phyloP scores from a whole-genome alignment of 2,329 filamentous ascomycete genomes.

The Bretziella fagacearum region DNA sequence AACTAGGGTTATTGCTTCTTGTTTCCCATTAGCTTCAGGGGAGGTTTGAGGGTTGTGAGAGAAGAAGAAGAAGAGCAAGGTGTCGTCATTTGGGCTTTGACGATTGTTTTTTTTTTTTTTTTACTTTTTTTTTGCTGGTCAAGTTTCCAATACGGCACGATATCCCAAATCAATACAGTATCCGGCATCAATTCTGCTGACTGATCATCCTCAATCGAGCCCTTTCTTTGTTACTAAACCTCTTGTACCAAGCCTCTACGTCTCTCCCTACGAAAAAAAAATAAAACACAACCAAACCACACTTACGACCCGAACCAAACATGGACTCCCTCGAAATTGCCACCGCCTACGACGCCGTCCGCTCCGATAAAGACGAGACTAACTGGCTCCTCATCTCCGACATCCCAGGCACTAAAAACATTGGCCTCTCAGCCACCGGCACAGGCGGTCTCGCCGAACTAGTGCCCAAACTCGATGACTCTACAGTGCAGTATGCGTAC shows the following conservation, averaged over 20 bases:
- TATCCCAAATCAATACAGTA: too few species aligned
- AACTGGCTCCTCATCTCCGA: slow-evolving; percentile 54
- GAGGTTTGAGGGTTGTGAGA: too few species aligned
- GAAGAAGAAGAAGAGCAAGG: neutral
- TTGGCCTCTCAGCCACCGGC: slow-evolving; percentile 40
- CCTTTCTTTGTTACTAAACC: too few species aligned
- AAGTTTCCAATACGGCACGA: neutral
- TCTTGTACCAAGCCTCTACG: too few species aligned
- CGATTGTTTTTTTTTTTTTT: neutral
- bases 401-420: slow-evolving; percentile 29
- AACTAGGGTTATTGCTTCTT: too few species aligned
- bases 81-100: neutral
- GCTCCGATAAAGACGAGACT: slow-evolving; percentile 45
- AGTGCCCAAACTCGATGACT: slow-evolving; percentile 36
- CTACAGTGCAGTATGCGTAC: slow-evolving; percentile 49
- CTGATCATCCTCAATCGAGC: neutral
- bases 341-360: slow-evolving; percentile 49
- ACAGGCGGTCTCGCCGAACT: slow-evolving; percentile 44
- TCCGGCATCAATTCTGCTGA: too few species aligned
- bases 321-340: slow-evolving; percentile 40
- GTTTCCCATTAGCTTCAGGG: too few species aligned
- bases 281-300: too few species aligned
- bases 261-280: too few species aligned
- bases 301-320: neutral
- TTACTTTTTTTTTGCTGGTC: neutral